These are phyloP conservation scores for Barnettozyma siamensis DNA, from an alignment of 805 yeast species.

Conservation along the genomic window DNA sequence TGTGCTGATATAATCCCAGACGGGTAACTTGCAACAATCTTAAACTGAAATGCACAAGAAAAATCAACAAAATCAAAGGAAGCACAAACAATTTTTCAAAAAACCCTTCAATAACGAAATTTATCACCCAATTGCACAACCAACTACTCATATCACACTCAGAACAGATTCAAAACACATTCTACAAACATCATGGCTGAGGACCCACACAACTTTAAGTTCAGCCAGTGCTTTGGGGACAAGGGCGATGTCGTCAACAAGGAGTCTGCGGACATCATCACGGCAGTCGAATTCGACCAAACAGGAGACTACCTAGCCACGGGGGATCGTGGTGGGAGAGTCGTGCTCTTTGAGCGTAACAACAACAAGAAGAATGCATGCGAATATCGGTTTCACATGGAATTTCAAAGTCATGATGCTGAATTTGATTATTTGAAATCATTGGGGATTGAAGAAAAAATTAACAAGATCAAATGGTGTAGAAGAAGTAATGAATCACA, in stretches of 20 bases:
- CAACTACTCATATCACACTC: background rate
- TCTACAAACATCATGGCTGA: slow-evolving; percentile 26
- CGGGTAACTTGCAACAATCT: too few relatives aligned
- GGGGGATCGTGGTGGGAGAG: slow-evolving; percentile 98
- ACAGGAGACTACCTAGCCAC: slow-evolving; percentile 95
- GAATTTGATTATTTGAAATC: slow-evolving; percentile 96
- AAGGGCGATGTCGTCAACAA: slow-evolving; percentile 96
- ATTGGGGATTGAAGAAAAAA: slow-evolving; percentile 95
- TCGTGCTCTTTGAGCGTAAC: slow-evolving; percentile 90
- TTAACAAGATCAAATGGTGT: slow-evolving; percentile 96
- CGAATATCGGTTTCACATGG: slow-evolving; percentile 93
- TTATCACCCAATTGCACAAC: background rate
- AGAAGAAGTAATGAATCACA: slow-evolving; percentile 85
- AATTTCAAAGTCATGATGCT: slow-evolving; percentile 97
- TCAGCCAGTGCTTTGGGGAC: slow-evolving; percentile 97
- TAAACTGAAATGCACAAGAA: too few relatives aligned
- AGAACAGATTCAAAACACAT: background rate
- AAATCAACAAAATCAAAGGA: too few relatives aligned
- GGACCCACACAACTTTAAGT: slow-evolving; percentile 46
- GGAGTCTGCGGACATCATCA: slow-evolving; percentile 87
- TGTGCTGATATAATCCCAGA: too few relatives aligned
- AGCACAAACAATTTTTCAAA: too few relatives aligned
- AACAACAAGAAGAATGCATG: slow-evolving; percentile 65
- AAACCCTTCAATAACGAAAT: too few relatives aligned
- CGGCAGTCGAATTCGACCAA: slow-evolving; percentile 94